These are phyloP conservation scores for Strigomonas galati DNA, from an alignment of 208 protist genomes.

Conservation along the genomic window DNA sequence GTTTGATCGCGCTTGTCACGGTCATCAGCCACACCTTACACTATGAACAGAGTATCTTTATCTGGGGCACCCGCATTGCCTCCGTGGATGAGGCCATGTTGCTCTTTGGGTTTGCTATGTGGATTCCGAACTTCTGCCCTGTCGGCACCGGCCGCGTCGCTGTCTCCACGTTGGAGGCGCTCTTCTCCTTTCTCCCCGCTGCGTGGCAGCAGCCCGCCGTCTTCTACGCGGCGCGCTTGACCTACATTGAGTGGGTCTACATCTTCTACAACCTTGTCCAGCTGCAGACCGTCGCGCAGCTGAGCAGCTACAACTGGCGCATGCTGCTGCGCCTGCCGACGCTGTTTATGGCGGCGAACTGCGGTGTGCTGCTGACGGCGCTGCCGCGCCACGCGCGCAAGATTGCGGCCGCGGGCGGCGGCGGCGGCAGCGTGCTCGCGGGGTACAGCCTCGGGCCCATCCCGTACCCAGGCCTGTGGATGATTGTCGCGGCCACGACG, in stretches of 20 bases:
- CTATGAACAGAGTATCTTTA: constrained; percentile 78
- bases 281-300: constrained; percentile 44
- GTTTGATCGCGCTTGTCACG: constrained; percentile 64
- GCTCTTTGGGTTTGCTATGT: constrained; percentile 75
- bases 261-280: constrained; percentile 61
- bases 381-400: constrained; percentile 39
- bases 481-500: constrained; percentile 68
- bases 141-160: constrained; percentile 36
- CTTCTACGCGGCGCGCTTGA: constrained; percentile 18
- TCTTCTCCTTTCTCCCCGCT: constrained; percentile 15
- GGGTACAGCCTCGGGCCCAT: constrained; percentile 64
- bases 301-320: constrained; percentile 34
- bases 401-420: constrained; percentile 18
- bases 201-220: constrained; percentile 8
- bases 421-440: constrained; percentile 21
- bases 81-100: constrained; percentile 91
- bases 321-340: constrained; percentile 74
- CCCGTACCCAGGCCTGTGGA: constrained; percentile 80
- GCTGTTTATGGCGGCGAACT: constrained; percentile 49
- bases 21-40: constrained; percentile 80
- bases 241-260: constrained; percentile 55
- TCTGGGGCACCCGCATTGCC: constrained; percentile 84
- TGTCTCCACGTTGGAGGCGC: constrained; percentile 17
- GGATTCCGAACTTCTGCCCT: constrained; percentile 63
- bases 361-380: constrained; percentile 38